A percentile compares a stretch with the other conserved stretches of the same genome.
Conservation (phyloP, 495 filamentous ascomycete species). For the Penicillium roqueforti region DNA sequence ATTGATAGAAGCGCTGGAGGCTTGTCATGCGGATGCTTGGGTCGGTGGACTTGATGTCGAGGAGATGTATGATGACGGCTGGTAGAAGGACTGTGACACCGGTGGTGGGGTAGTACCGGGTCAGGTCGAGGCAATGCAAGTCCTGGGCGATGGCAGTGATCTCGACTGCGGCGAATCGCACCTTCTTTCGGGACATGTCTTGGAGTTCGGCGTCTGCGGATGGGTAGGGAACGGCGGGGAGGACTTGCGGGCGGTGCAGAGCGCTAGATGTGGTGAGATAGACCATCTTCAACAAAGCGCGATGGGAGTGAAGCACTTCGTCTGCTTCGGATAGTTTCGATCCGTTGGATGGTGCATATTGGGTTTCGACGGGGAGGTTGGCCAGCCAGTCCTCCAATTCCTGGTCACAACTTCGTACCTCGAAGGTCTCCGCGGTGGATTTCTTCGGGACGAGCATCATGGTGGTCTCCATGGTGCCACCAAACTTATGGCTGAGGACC, state of each 20-base stretch:
- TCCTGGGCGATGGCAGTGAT: conserved; percentile 75
- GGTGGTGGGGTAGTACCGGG: conserved; percentile 76
- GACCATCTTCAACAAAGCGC: conserved; percentile 79
- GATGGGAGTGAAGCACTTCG: conserved; percentile 64
- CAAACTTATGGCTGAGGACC: conserved; percentile 75
- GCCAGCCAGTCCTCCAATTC: conserved; percentile 70
- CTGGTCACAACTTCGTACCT: conserved; percentile 67
- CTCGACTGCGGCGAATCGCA: conserved; percentile 71
- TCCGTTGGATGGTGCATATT: conserved; percentile 49
- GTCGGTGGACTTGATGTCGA: conserved; percentile 79
- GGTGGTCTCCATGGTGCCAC: conserved; percentile 69
- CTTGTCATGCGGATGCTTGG: conserved; percentile 62
- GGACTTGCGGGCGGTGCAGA: conserved; percentile 80
- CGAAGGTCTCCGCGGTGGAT: conserved; percentile 67
- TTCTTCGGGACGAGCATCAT: conserved; percentile 91
- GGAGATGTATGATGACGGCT: conserved; percentile 84
- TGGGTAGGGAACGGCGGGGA: conserved; percentile 64
- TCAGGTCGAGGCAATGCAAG: conserved; percentile 63
- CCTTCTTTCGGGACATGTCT: conserved; percentile 73
- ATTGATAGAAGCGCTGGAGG: conserved; percentile 73
- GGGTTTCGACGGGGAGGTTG: conserved; percentile 62
- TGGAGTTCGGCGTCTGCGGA: conserved; percentile 58
- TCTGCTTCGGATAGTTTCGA: conserved; percentile 46
- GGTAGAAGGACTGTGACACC: conserved; percentile 86
- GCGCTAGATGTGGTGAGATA: conserved; percentile 84